Conservation (phyloP, 306 rosid genomes). For the Gastrolobium bilobum region DNA sequence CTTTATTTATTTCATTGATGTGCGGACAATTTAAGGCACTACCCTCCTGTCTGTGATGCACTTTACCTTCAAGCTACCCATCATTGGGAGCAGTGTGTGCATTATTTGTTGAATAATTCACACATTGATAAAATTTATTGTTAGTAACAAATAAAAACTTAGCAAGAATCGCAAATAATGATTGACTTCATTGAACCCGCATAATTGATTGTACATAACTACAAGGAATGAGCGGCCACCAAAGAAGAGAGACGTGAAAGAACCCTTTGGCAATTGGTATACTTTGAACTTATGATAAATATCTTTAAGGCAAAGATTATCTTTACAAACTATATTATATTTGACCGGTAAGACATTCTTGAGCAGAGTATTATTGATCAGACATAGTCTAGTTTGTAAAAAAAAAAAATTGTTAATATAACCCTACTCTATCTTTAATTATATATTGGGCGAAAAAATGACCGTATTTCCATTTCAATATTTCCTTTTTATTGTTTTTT, state of each 20-base stretch:
- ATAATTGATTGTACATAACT: neutral
- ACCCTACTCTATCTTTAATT: too few relatives aligned
- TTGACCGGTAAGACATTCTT: too few relatives aligned
- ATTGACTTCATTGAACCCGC: neutral
- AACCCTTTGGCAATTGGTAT: neutral
- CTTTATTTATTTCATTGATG: constrained; percentile 15
- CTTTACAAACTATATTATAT: too few relatives aligned
- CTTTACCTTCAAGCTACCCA: constrained; percentile 50
- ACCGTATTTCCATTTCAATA: neutral
- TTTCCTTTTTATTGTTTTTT: neutral
- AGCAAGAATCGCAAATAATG: constrained; percentile 28
- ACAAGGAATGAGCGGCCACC: constrained; percentile 1
- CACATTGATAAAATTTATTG: neutral
- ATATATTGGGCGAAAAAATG: neutral
- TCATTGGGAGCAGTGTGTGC: constrained; percentile 49
- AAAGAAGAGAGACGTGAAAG: neutral
- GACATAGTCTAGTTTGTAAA: too few relatives aligned
- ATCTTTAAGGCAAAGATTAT: too few relatives aligned
- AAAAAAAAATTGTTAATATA: too few relatives aligned
- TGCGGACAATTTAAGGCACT: neutral
- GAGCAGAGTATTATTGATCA: too few relatives aligned
- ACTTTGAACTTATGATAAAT: constrained; percentile 1
- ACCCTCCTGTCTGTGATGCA: constrained; percentile 21
- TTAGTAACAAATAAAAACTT: neutral
- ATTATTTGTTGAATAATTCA: constrained; percentile 5